A percentile compares a stretch with the other conserved stretches of the same genome.
phyloP scores from a whole-genome alignment of 1,139 yeast species.

The Meyerozyma athensensis region DNA sequence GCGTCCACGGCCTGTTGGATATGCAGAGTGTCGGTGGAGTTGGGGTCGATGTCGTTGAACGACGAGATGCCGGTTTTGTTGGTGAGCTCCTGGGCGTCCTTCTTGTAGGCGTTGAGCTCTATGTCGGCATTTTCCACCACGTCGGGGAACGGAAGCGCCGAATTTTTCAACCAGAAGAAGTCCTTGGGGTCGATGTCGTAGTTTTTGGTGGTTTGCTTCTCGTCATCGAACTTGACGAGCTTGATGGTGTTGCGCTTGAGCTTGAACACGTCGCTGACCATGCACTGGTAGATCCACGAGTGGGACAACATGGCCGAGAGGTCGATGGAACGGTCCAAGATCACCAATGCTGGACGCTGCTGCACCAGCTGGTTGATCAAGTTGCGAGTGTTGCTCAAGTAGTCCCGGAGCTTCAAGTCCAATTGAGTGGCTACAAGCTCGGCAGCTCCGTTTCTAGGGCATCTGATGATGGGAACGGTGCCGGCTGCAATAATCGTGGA shows the following conservation, averaged over 20 bases:
- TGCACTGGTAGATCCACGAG: slow-evolving; percentile 96
- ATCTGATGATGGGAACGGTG: slow-evolving; percentile 81
- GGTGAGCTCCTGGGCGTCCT: slow-evolving; percentile 84
- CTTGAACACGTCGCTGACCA: slow-evolving; percentile 88
- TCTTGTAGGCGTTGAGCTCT: slow-evolving; percentile 75
- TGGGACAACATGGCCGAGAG: slow-evolving; percentile 92
- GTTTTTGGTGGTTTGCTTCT: slow-evolving; percentile 40
- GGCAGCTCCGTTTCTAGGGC: slow-evolving; percentile 92
- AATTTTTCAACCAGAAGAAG: slow-evolving; percentile 83
- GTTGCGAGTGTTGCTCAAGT: slow-evolving; percentile 63
- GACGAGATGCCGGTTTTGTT: slow-evolving; percentile 69
- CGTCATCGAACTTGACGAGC: slow-evolving; percentile 28
- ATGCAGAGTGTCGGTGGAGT: slow-evolving; percentile 59
- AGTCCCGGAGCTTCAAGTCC: slow-evolving; percentile 78
- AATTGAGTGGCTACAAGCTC: slow-evolving; percentile 86
- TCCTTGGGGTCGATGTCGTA: slow-evolving; percentile 90
- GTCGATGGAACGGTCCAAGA: slow-evolving; percentile 86
- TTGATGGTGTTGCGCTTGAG: slow-evolving; percentile 71
- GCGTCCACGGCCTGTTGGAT: slow-evolving; percentile 88
- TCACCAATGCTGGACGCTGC: slow-evolving; percentile 71
- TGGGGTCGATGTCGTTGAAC: slow-evolving; percentile 69
- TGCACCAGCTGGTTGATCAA: slow-evolving; percentile 23
- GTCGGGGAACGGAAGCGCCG: slow-evolving; percentile 92
- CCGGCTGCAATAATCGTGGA: slow-evolving; percentile 76
- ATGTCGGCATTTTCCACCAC: slow-evolving; percentile 93